phyloP scores from a whole-genome alignment of 1,284 basidiomycete species.

The Ceratobasidium sp. region DNA sequence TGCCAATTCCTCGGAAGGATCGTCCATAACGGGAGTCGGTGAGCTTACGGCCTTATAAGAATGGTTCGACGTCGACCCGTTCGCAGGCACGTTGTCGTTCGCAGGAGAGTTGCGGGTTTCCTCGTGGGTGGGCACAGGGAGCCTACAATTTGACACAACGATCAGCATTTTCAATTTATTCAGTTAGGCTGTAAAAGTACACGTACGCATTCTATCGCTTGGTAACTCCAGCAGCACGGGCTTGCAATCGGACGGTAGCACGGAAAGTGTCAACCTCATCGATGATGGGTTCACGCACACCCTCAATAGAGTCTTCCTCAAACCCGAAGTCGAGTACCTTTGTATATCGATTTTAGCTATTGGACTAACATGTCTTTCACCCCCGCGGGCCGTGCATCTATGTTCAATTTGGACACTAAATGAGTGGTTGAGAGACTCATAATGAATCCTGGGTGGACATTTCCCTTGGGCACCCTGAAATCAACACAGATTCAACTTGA shows the following conservation, averaged over 20 bases:
- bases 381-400: too few relatives aligned
- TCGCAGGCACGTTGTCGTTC: constrained; percentile 72
- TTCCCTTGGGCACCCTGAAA: too few relatives aligned
- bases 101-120: constrained; percentile 83
- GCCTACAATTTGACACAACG: constrained; percentile 47
- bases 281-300: constrained; percentile 96
- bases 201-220: constrained; percentile 78
- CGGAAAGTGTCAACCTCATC: constrained; percentile 94
- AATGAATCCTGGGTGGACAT: too few relatives aligned
- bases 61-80: constrained; percentile 78
- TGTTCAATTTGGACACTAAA: too few relatives aligned
- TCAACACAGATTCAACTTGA: too few relatives aligned
- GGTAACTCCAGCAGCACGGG: constrained; percentile 70
- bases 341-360: too few relatives aligned
- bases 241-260: constrained; percentile 83
- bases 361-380: too few relatives aligned
- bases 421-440: too few relatives aligned
- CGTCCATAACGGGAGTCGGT: constrained; percentile 77
- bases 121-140: constrained; percentile 81
- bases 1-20: constrained; percentile 89
- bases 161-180: background rate
- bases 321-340: constrained; percentile 98
- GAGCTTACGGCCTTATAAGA: constrained; percentile 60
- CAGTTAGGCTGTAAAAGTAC: background rate
- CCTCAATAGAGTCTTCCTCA: constrained; percentile 96